A percentile compares a stretch with the other conserved stretches of the same genome.
These are phyloP conservation scores for Claviceps sorghi DNA, from an alignment of 2,329 filamentous ascomycete species.

Conservation along the genomic window DNA sequence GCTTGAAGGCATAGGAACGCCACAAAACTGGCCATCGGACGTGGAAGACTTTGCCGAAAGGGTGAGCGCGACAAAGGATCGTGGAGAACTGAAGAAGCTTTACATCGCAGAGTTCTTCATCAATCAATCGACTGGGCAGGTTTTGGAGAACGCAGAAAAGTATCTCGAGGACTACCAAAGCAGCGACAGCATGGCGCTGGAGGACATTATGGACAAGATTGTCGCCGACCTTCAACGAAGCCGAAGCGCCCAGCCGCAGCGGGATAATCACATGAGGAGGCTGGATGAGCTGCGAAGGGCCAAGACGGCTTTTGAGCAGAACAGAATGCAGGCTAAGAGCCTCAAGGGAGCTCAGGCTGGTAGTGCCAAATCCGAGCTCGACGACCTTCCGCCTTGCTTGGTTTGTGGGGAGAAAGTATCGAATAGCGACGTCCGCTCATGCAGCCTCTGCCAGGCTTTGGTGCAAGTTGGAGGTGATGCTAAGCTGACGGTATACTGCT, in stretches of 20 bases:
- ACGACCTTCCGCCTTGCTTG: constrained; percentile 24
- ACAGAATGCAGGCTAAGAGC: constrained; percentile 23
- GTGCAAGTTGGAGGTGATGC: constrained; percentile 21
- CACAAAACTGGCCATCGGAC: constrained; percentile 16
- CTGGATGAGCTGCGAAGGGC: constrained; percentile 34
- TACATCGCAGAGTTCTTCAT: constrained; percentile 30
- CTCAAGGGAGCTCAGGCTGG: constrained; percentile 16
- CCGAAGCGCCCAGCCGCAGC: constrained; percentile 19
- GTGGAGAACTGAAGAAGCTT: constrained; percentile 22
- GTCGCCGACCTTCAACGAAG: constrained; percentile 17
- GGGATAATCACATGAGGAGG: constrained; percentile 23
- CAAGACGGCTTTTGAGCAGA: constrained; percentile 33
- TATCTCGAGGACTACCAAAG: constrained; percentile 25
- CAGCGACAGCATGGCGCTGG: constrained; percentile 15
- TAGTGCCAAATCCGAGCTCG: constrained; percentile 18
- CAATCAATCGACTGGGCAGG: constrained; percentile 18
- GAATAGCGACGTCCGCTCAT: constrained; percentile 24
- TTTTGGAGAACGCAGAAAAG: constrained; percentile 19
- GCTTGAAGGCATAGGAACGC: constrained; percentile 22
- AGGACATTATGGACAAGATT: constrained; percentile 21
- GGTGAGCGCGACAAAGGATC: constrained; percentile 17
- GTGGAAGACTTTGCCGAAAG: constrained; percentile 21
- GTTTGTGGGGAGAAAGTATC: constrained; percentile 23
- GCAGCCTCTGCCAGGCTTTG: constrained; percentile 30
- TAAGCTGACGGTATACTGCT: constrained; percentile 30